Conservation (phyloP, 441 rosid genomes). For the Sinapis alba region DNA sequence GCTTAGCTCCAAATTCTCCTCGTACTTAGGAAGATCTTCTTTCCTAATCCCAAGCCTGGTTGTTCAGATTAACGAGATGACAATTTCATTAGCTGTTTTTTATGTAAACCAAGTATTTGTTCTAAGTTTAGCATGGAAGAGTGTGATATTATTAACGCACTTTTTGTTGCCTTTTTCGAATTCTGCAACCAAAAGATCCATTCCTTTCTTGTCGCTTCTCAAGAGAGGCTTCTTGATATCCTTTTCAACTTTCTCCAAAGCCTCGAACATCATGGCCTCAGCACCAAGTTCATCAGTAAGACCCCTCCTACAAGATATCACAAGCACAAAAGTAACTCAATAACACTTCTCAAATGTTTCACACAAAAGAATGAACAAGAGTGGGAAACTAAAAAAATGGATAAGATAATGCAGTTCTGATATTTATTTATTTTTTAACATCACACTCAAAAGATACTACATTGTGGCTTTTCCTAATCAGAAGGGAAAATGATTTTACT, state of each 20-base stretch:
- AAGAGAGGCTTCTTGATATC: constrained; percentile 92
- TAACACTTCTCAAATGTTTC: neutral
- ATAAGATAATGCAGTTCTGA: neutral
- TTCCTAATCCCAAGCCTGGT: constrained; percentile 82
- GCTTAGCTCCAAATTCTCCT: constrained; percentile 76
- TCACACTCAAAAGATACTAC: too few species aligned
- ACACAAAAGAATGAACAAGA: neutral
- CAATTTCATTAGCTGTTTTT: constrained; percentile 6
- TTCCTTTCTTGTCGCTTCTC: constrained; percentile 90
- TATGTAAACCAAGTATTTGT: neutral
- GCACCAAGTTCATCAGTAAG: constrained; percentile 84
- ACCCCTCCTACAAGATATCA: constrained; percentile 64
- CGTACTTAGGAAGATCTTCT: constrained; percentile 94
- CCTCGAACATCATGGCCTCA: constrained; percentile 96
- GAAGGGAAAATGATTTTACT: neutral
- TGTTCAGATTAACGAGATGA: neutral
- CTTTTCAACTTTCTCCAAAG: constrained; percentile 89
- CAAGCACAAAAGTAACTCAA: neutral
- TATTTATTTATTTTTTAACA: too few species aligned
- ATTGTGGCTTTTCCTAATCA: neutral
- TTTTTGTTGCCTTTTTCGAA: constrained; percentile 92
- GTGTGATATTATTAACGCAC: constrained; percentile 47
- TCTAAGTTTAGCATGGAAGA: neutral
- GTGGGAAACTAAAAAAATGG: neutral
- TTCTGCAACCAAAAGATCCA: constrained; percentile 84